A percentile compares a stretch with the other conserved stretches of the same genome.
Evolutionary conservation across 768 basidiomycete species (phyloP).

Genomic region (Cytidiella melzeri): DNA sequence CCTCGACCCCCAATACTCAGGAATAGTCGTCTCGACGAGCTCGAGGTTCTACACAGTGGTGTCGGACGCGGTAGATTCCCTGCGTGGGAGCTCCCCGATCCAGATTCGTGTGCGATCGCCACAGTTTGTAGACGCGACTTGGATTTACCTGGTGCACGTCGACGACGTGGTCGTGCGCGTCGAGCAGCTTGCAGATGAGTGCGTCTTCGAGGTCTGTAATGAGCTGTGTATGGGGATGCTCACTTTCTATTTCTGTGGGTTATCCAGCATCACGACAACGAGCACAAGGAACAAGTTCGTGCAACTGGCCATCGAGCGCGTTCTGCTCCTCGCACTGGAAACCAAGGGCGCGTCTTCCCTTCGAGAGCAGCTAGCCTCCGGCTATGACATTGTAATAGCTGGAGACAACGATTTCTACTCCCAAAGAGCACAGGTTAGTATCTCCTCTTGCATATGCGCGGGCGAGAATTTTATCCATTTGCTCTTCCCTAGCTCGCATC

Average conservation of each 20-base stretch:
- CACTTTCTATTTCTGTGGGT: no score
- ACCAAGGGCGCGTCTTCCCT: conserved; percentile 40
- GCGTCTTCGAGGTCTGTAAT: conserved; percentile 4
- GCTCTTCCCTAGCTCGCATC: conserved; percentile 48
- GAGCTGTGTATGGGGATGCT: no score
- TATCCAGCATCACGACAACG: conserved; percentile 9
- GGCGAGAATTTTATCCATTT: conserved; percentile 4
- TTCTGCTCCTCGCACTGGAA: conserved; percentile 63
- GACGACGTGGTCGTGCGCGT: conserved; percentile 24
- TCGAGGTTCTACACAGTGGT: conserved; percentile 90
- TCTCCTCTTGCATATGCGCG: background rate
- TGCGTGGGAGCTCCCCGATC: conserved; percentile 17
- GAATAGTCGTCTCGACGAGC: conserved; percentile 86
- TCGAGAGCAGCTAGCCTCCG: conserved; percentile 38
- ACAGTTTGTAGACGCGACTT: conserved; percentile 79
- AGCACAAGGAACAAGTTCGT: conserved; percentile 84
- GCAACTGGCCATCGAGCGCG: conserved; percentile 78
- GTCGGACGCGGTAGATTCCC: conserved; percentile 19
- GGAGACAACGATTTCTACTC: conserved; percentile 99
- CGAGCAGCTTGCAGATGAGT: conserved; percentile 23
- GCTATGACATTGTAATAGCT: conserved; percentile 73
- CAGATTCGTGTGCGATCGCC: conserved; percentile 78
- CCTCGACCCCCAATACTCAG: conserved; percentile 80
- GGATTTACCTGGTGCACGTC: conserved; percentile 58
- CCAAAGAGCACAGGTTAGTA: conserved; percentile 72